A percentile compares a stretch with the other conserved stretches of the same genome.
Evolutionary conservation across 495 filamentous ascomycete species (phyloP).

Genomic region (Neurospora hispaniola): DNA sequence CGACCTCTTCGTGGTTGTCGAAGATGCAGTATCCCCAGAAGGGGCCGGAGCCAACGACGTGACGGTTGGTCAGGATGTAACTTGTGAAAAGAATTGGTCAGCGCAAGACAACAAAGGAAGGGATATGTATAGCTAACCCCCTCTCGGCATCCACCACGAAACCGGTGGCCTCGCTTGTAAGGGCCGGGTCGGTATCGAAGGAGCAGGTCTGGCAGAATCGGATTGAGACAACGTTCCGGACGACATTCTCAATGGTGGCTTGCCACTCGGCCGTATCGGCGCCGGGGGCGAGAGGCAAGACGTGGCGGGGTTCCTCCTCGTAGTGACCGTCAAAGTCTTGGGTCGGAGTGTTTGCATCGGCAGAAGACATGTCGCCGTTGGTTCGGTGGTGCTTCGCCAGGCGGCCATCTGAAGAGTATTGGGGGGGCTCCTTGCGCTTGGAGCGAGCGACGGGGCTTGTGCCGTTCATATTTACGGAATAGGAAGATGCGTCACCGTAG

Average conservation of each 20-base stretch:
- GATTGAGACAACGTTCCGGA: slow-evolving; percentile 89
- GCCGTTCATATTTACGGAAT: slow-evolving; percentile 30
- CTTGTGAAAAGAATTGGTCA: slow-evolving; percentile 24
- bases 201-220: slow-evolving; percentile 98
- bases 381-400: slow-evolving; percentile 41
- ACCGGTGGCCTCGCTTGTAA: slow-evolving; percentile 90
- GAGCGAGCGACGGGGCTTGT: slow-evolving; percentile 26
- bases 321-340: slow-evolving; percentile 30
- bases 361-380: slow-evolving; percentile 34
- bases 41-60: slow-evolving; percentile 92
- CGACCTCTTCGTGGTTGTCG: slow-evolving; percentile 96
- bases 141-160: slow-evolving; percentile 95
- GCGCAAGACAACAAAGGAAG: slow-evolving; percentile 18
- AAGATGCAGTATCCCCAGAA: slow-evolving; percentile 98
- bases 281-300: slow-evolving; percentile 33
- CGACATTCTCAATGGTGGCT: slow-evolving; percentile 84
- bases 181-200: slow-evolving; percentile 90
- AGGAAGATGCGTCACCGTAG: not conserved
- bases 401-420: slow-evolving; percentile 26
- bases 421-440: slow-evolving; percentile 40
- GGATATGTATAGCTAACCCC: slow-evolving; percentile 44
- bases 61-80: slow-evolving; percentile 75
- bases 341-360: slow-evolving; percentile 37
- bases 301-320: slow-evolving; percentile 27
- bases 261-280: slow-evolving; percentile 96